A percentile compares a stretch with the other conserved stretches of the same genome.
These are phyloP conservation scores for Cladorrhinum samala DNA, from an alignment of 495 filamentous ascomycete species.

Conservation along the genomic window DNA sequence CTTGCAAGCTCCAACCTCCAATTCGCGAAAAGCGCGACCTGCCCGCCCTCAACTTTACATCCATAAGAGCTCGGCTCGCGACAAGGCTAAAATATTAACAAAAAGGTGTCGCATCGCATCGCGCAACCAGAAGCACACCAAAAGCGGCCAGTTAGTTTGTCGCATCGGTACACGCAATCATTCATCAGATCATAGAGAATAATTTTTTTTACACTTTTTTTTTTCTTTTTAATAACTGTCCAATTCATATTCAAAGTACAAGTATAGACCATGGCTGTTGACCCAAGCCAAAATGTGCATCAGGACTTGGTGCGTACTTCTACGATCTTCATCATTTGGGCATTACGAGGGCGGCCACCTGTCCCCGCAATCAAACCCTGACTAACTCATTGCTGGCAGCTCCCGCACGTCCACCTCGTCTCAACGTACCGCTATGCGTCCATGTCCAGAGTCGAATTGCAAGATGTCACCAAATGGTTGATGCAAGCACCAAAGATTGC, in stretches of 20 bases:
- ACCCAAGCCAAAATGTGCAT: constrained; percentile 33
- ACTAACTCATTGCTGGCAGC: constrained; percentile 35
- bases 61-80: constrained; percentile 11
- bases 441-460: constrained; percentile 57
- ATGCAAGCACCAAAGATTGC: constrained; percentile 73
- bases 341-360: too few relatives aligned
- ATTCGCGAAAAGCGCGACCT: constrained; percentile 22
- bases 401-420: constrained; percentile 81
- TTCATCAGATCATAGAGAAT: background rate
- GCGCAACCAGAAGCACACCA: background rate
- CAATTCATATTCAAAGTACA: too few relatives aligned
- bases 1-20: background rate
- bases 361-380: too few relatives aligned
- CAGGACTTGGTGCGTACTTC: constrained; percentile 26
- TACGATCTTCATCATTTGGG: too few relatives aligned
- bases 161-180: constrained; percentile 1
- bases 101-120: background rate
- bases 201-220: background rate
- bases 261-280: constrained; percentile 19
- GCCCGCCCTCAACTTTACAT: constrained; percentile 15
- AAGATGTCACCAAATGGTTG: constrained; percentile 70
- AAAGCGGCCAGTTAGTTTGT: background rate
- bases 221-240: too few relatives aligned
- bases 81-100: constrained; percentile 7
- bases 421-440: constrained; percentile 68